These are phyloP conservation scores for Paramecium primaurelia DNA, from an alignment of 73 alveolate species.

Conservation along the genomic window DNA sequence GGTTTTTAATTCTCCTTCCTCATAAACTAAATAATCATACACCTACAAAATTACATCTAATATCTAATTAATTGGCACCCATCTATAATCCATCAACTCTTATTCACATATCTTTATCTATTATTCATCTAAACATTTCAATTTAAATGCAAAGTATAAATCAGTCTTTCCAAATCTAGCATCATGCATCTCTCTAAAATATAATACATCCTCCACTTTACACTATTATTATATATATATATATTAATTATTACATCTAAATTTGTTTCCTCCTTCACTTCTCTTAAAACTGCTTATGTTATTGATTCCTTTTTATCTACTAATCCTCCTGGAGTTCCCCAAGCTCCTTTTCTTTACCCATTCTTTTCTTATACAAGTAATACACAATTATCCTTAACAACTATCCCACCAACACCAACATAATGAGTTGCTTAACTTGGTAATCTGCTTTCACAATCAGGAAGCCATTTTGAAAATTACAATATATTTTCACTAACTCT, in stretches of 20 bases:
- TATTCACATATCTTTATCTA: background rate
- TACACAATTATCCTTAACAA: slow-evolving; percentile 19
- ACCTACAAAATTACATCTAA: background rate
- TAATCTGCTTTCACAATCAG: slow-evolving; percentile 10
- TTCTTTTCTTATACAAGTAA: slow-evolving; percentile 46
- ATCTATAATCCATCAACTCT: background rate
- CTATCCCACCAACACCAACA: slow-evolving; percentile 64
- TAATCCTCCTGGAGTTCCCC: slow-evolving; percentile 60
- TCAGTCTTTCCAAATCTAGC: background rate
- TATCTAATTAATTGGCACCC: background rate
- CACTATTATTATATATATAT: background rate
- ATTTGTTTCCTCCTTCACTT: slow-evolving; percentile 53
- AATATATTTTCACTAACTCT: background rate
- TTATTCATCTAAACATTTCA: background rate
- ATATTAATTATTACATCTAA: slow-evolving; percentile 15
- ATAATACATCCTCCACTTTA: background rate
- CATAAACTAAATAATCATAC: background rate
- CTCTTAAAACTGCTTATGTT: slow-evolving; percentile 50
- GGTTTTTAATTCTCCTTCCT: background rate
- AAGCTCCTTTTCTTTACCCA: slow-evolving; percentile 12
- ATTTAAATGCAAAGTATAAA: background rate
- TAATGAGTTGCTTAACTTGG: slow-evolving; percentile 53
- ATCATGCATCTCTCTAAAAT: slow-evolving; percentile 20
- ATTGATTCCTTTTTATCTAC: slow-evolving; percentile 50
- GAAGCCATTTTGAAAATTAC: slow-evolving; percentile 47